Percentiles rank a stretch among this genome's conserved stretches.
phyloP scores from a whole-genome alignment of 1,284 basidiomycete species.

The Trametes pubescens region DNA sequence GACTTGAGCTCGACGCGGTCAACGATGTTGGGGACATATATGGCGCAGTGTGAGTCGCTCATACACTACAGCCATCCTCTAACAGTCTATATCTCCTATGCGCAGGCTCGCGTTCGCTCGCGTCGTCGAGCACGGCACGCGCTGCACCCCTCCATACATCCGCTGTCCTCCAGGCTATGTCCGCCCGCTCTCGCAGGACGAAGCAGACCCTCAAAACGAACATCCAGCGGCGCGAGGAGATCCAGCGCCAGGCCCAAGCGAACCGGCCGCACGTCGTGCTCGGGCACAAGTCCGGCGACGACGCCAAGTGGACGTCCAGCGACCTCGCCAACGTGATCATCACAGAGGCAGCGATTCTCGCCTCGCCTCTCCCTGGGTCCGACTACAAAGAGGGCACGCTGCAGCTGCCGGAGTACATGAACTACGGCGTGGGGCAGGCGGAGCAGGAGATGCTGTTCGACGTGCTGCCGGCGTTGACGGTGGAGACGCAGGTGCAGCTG shows the following conservation, averaged over 20 bases:
- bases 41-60: constrained; percentile 42
- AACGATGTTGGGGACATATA: constrained; percentile 40
- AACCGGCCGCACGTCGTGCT: constrained; percentile 75
- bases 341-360: constrained; percentile 57
- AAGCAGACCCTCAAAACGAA: constrained; percentile 60
- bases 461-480: constrained; percentile 60
- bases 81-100: not conserved
- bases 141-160: constrained; percentile 64
- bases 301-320: constrained; percentile 68
- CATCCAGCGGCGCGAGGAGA: constrained; percentile 55
- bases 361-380: constrained; percentile 32
- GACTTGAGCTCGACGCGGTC: constrained; percentile 32
- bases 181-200: constrained; percentile 47
- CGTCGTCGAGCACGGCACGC: constrained; percentile 50
- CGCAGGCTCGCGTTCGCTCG: constrained; percentile 52
- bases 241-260: constrained; percentile 50
- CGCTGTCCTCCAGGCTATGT: constrained; percentile 47
- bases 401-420: constrained; percentile 56
- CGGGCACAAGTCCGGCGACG: constrained; percentile 69
- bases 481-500: constrained; percentile 34
- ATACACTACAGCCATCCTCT: not conserved
- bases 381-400: constrained; percentile 38
- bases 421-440: constrained; percentile 66
- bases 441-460: constrained; percentile 68
- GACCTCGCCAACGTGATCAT: constrained; percentile 72